Percentiles rank a stretch among this genome's conserved stretches.
phyloP scores from a whole-genome alignment of 1,284 basidiomycete genomes.

The Apiotrichum gamsii region DNA sequence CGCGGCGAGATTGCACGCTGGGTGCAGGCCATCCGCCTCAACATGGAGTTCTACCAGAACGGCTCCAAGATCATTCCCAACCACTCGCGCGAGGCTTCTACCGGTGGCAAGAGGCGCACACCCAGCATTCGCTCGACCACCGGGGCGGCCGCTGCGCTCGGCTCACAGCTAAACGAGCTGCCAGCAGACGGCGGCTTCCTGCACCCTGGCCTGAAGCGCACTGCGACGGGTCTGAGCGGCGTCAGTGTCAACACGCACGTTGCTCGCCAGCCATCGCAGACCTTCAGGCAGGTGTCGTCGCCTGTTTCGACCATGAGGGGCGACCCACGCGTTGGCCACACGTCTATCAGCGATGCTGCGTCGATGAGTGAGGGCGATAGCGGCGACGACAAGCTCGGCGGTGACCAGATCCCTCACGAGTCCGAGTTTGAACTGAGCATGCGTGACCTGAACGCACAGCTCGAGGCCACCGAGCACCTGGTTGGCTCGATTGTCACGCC shows the following conservation, averaged over 20 bases:
- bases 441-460: conserved; percentile 68
- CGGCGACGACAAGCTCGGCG: conserved; percentile 7
- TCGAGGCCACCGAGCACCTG: conserved; percentile 69
- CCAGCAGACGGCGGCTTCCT: conserved; percentile 36
- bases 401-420: conserved; percentile 59
- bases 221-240: conserved; percentile 50
- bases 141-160: conserved; percentile 15
- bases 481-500: conserved; percentile 53
- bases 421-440: conserved; percentile 65
- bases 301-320: background rate
- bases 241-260: conserved; percentile 8
- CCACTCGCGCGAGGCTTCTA: background rate
- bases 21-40: conserved; percentile 66
- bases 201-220: conserved; percentile 38
- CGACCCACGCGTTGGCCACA: background rate
- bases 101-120: background rate
- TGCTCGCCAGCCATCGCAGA: background rate
- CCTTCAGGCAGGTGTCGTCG: background rate
- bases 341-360: conserved; percentile 14
- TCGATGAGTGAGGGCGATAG: conserved; percentile 31
- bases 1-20: conserved; percentile 84
- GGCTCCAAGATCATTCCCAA: background rate
- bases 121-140: conserved; percentile 30
- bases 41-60: conserved; percentile 59
- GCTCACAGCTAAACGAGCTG: conserved; percentile 20